A percentile compares a stretch with the other conserved stretches of the same genome.
Conservation (phyloP, 2,329 filamentous ascomycete species). For the Paracoccidioides brasiliensis region DNA sequence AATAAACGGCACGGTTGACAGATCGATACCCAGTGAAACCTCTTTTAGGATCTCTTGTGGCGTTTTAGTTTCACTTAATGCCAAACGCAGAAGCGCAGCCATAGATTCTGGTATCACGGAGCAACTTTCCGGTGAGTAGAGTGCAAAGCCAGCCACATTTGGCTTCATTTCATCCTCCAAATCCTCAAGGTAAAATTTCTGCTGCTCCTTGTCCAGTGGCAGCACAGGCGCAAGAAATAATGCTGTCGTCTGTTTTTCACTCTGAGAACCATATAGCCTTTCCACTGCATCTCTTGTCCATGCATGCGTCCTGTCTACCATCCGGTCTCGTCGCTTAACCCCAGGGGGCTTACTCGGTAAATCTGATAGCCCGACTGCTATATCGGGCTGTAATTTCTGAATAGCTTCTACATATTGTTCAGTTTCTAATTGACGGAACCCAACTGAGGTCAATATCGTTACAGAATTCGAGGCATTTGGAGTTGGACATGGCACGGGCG, state of each 20-base stretch:
- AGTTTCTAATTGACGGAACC: slow-evolving; percentile 59
- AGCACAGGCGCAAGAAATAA: slow-evolving; percentile 56
- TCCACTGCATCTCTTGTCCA: slow-evolving; percentile 62
- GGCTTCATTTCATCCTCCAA: slow-evolving; percentile 51
- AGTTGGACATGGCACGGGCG: slow-evolving; percentile 56
- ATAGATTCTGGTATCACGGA: slow-evolving; percentile 53
- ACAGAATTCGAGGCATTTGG: slow-evolving; percentile 59
- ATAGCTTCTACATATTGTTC: slow-evolving; percentile 56
- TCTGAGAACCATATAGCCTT: slow-evolving; percentile 25
- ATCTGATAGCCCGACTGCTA: slow-evolving; percentile 68
- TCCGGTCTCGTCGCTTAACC: slow-evolving; percentile 63
- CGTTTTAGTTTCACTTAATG: slow-evolving; percentile 53
- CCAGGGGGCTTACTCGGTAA: slow-evolving; percentile 46
- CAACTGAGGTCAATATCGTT: slow-evolving; percentile 72
- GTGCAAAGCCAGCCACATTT: slow-evolving; percentile 53
- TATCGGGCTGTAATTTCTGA: slow-evolving; percentile 59
- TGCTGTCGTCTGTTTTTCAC: slow-evolving; percentile 25
- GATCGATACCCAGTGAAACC: slow-evolving; percentile 62
- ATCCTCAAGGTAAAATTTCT: slow-evolving; percentile 66
- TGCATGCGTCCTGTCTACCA: slow-evolving; percentile 71
- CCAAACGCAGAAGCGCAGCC: slow-evolving; percentile 54
- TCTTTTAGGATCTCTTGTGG: slow-evolving; percentile 70
- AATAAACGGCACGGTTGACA: slow-evolving; percentile 67
- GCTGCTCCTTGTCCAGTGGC: slow-evolving; percentile 59
- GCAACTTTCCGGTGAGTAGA: slow-evolving; percentile 63